Conservation (phyloP, 176 grass and related monocot species). For the Thalia dealbata region DNA sequence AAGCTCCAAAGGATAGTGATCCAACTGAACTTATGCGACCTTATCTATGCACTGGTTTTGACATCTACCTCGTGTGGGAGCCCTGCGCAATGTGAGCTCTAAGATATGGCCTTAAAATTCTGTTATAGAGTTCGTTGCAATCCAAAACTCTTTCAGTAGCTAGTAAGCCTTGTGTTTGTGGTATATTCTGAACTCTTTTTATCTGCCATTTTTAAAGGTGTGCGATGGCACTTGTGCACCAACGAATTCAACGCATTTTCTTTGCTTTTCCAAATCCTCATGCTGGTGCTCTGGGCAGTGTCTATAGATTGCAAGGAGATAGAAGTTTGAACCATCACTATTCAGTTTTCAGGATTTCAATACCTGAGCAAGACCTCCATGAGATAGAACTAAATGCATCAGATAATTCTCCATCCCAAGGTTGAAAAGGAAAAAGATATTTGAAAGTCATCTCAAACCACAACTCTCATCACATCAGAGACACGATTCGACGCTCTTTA, state of each 20-base stretch:
- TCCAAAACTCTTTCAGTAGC: too few species aligned
- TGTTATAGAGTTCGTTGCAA: too few species aligned
- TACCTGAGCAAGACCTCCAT: constrained; percentile 33
- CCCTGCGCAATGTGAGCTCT: constrained; percentile 71
- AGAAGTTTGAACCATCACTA: constrained; percentile 96
- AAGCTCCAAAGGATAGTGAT: constrained; percentile 19
- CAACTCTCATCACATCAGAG: background rate
- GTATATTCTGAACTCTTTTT: background rate
- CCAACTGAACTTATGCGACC: constrained; percentile 37
- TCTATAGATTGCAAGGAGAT: constrained; percentile 67
- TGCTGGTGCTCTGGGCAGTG: constrained; percentile 47
- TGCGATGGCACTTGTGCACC: constrained; percentile 95
- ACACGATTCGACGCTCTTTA: too few species aligned
- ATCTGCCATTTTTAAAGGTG: constrained; percentile 49
- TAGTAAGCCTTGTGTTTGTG: background rate
- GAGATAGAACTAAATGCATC: constrained; percentile 2
- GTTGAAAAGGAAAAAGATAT: background rate
- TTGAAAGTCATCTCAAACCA: background rate
- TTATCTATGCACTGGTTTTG: constrained; percentile 89
- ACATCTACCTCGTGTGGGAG: constrained; percentile 89
- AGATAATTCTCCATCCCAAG: background rate
- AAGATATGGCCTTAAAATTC: background rate
- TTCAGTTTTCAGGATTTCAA: constrained; percentile 56
- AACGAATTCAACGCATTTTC: constrained; percentile 76
- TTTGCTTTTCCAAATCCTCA: constrained; percentile 67